phyloP scores from a whole-genome alignment of 306 rosid genomes.

The Acmispon strigosus region DNA sequence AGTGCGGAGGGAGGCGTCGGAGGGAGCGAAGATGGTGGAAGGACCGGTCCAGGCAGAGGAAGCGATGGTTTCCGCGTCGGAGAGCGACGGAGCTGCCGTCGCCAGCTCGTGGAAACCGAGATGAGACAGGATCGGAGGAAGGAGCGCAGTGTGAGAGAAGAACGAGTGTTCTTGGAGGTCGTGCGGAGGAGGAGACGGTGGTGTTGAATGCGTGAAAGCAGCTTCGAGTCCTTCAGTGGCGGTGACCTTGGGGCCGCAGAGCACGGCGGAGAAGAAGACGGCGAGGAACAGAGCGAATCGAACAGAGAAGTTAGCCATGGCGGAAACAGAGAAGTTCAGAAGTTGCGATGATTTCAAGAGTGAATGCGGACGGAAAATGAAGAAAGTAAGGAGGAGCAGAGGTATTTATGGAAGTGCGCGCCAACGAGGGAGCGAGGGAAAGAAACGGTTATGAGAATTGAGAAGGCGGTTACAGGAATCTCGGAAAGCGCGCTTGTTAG shows the following conservation, averaged over 20 bases:
- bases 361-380: conserved; percentile 10
- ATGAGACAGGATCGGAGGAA: conserved; percentile 60
- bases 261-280: conserved; percentile 10
- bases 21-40: conserved; percentile 62
- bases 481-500: conserved; percentile 21
- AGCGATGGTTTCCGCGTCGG: conserved; percentile 21
- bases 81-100: conserved; percentile 51
- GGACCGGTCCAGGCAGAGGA: conserved; percentile 52
- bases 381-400: not conserved
- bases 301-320: conserved; percentile 31
- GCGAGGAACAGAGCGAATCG: conserved; percentile 19
- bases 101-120: conserved; percentile 64
- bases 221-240: conserved; percentile 30
- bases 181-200: conserved; percentile 37
- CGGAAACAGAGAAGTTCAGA: not conserved
- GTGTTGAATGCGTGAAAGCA: conserved; percentile 20
- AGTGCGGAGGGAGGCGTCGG: conserved; percentile 45
- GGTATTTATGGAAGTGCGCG: not conserved
- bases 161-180: conserved; percentile 44
- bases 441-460: not conserved
- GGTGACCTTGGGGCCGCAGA: conserved; percentile 6
- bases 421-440: conserved; percentile 8
- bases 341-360: not conserved
- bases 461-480: not conserved
- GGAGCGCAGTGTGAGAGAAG: conserved; percentile 48